phyloP scores from a whole-genome alignment of 495 filamentous ascomycete genomes.

The Venustampulla echinocandica region DNA sequence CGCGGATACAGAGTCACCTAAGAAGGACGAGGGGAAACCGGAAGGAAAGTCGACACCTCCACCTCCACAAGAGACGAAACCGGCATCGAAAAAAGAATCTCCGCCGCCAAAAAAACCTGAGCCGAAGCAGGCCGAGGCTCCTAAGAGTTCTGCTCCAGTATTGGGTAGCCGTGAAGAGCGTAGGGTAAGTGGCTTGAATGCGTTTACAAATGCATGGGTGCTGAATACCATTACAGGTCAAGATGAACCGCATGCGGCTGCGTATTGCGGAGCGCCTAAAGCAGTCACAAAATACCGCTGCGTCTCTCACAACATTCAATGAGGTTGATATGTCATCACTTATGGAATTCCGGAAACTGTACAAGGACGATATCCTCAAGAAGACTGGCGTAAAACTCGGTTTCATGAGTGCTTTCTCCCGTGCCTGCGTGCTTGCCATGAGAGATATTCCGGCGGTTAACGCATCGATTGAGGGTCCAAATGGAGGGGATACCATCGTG shows the following conservation, averaged over 20 bases:
- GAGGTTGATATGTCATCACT: conserved; percentile 98
- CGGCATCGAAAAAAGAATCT: conserved; percentile 34
- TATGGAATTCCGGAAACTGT: conserved; percentile 93
- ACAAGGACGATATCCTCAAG: conserved; percentile 94
- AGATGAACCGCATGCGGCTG: conserved; percentile 99
- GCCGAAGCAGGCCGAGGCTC: conserved; percentile 26
- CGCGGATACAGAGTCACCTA: conserved; percentile 51
- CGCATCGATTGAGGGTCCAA: conserved; percentile 87
- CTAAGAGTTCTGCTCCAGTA: conserved; percentile 33
- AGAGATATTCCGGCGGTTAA: conserved; percentile 92
- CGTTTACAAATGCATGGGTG: not conserved
- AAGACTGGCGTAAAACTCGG: conserved; percentile 96
- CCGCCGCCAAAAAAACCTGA: conserved; percentile 37
- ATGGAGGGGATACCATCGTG: conserved; percentile 93
- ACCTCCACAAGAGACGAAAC: conserved; percentile 21
- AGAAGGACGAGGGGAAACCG: conserved; percentile 41
- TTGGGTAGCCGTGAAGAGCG: conserved; percentile 80
- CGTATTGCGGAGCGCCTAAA: conserved; percentile 95
- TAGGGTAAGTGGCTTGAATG: conserved; percentile 49
- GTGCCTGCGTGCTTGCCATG: conserved; percentile 87
- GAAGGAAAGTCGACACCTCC: conserved; percentile 23
- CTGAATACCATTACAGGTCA: conserved; percentile 50
- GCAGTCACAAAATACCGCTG: conserved; percentile 98
- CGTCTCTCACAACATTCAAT: conserved; percentile 96
- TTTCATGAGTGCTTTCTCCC: conserved; percentile 97